Conservation (phyloP, 306 rosid genomes). For the Malus sieversii region DNA sequence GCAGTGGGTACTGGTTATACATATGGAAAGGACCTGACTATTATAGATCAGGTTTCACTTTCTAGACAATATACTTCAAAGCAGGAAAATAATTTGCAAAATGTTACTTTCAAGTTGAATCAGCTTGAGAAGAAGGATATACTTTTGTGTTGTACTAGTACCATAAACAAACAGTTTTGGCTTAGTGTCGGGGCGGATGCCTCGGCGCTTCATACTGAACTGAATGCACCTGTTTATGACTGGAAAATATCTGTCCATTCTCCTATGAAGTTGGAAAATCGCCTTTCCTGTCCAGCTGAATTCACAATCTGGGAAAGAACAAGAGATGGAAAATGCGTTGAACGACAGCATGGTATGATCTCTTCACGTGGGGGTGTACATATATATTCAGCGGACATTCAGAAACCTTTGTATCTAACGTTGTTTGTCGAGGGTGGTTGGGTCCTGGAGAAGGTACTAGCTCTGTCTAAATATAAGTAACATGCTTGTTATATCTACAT, state of each 20-base stretch:
- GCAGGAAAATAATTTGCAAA: slow-evolving; percentile 34
- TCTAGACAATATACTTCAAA: slow-evolving; percentile 34
- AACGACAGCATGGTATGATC: slow-evolving; percentile 53
- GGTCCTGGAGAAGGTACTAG: slow-evolving; percentile 83
- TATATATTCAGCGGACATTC: slow-evolving; percentile 81
- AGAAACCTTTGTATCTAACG: slow-evolving; percentile 69
- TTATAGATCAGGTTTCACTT: slow-evolving; percentile 51
- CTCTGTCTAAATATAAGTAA: slow-evolving; percentile 9
- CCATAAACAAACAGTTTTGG: slow-evolving; percentile 66
- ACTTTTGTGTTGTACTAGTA: slow-evolving; percentile 60
- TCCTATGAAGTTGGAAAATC: slow-evolving; percentile 83
- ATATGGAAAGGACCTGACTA: slow-evolving; percentile 58
- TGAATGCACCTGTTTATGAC: slow-evolving; percentile 88
- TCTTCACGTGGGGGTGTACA: slow-evolving; percentile 70
- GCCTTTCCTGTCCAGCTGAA: slow-evolving; percentile 87
- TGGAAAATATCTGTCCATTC: slow-evolving; percentile 82
- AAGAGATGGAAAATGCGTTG: slow-evolving; percentile 59
- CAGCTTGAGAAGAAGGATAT: slow-evolving; percentile 88
- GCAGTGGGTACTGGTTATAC: slow-evolving; percentile 69
- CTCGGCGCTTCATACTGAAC: slow-evolving; percentile 83
- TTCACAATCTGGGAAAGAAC: slow-evolving; percentile 68
- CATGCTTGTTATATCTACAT: background rate
- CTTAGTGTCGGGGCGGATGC: slow-evolving; percentile 87
- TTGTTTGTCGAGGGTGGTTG: slow-evolving; percentile 81
- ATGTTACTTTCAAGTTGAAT: slow-evolving; percentile 61